Conservation (phyloP, 345 rosid genomes). For the Eucalyptus shirleyi region DNA sequence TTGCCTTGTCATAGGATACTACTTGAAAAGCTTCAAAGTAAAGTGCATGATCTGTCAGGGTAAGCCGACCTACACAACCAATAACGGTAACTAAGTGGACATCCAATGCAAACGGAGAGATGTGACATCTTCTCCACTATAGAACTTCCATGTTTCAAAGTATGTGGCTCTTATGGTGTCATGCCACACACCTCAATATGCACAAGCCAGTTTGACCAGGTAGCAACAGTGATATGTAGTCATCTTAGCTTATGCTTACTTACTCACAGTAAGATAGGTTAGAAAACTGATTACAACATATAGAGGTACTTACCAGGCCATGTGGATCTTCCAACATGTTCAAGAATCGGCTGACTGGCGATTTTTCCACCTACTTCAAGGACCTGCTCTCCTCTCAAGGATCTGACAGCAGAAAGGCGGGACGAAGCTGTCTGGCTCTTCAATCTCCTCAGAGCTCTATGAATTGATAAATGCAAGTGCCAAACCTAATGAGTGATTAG, state of each 20-base stretch:
- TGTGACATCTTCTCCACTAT: background rate
- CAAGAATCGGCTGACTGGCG: conserved; percentile 88
- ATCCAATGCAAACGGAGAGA: background rate
- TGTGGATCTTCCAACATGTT: conserved; percentile 82
- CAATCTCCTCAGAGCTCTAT: conserved; percentile 71
- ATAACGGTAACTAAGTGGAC: background rate
- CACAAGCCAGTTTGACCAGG: background rate
- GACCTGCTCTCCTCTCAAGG: conserved; percentile 58
- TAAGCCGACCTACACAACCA: conserved; percentile 57
- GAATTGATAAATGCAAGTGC: background rate
- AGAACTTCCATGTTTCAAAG: background rate
- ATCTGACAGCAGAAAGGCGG: conserved; percentile 49
- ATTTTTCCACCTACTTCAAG: conserved; percentile 86
- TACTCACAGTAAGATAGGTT: background rate
- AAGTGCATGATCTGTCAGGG: conserved; percentile 81
- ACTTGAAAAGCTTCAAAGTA: conserved; percentile 84
- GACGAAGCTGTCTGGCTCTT: conserved; percentile 72
- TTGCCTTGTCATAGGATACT: conserved; percentile 79
- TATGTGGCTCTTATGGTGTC: background rate
- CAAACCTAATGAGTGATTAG: background rate
- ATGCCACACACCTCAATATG: background rate
- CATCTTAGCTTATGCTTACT: background rate
- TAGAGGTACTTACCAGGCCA: conserved; percentile 65
- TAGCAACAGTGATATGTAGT: background rate
- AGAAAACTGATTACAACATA: background rate